Evolutionary conservation across 2,329 filamentous ascomycete genomes (phyloP), one percentile per base, ranked within the genome.

Genomic region (Fonsecaea erecta): DNA sequence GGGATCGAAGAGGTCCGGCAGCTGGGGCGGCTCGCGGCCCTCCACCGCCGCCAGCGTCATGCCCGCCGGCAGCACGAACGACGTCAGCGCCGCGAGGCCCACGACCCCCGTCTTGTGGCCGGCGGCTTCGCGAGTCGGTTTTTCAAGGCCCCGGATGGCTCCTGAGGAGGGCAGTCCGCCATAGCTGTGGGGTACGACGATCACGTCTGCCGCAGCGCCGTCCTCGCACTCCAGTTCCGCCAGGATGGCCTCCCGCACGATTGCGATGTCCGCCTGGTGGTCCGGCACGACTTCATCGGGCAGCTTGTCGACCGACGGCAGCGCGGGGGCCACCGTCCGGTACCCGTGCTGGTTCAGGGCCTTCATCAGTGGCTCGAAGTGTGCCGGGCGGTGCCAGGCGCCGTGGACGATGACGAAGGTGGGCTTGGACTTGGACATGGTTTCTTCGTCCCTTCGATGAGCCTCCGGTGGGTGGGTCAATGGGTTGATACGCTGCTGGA

Each of bases 331-430:
- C 1, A 63, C 28, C 46, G 43, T 46, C 14, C 51, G 48, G 55
- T 78, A 79, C 16, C 76, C 75, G 16, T 70, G 66, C 1, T 68
- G 64, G 54, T 76, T 61, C 28, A 79, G 74, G 11, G 73, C 66
- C 11, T 62, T 34, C 14, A 63, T 74, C 3, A 78, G 68, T 7
- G 62, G 63, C 3, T 64, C 64, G 55, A 73, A 76, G 67, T 67
- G 70, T 3, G 57, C 63, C 12, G 77, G 76, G 0, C 68, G 65
- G 70, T 80, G 77, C 76, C 75, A 77, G 32, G 74, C 76, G 18
- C 77, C 77, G 6, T 75, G 76, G 5, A 78, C 66, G 55, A 79
- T 63, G 61, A 78, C 73, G 52, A 79, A 70, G 11, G 74, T 71
- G 2, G 75, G 77, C 66, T 78, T 78, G 2, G 35, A 3, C 35